Evolutionary conservation across 2,329 filamentous ascomycete species (phyloP).

Genomic region (Lojkania enalia): DNA sequence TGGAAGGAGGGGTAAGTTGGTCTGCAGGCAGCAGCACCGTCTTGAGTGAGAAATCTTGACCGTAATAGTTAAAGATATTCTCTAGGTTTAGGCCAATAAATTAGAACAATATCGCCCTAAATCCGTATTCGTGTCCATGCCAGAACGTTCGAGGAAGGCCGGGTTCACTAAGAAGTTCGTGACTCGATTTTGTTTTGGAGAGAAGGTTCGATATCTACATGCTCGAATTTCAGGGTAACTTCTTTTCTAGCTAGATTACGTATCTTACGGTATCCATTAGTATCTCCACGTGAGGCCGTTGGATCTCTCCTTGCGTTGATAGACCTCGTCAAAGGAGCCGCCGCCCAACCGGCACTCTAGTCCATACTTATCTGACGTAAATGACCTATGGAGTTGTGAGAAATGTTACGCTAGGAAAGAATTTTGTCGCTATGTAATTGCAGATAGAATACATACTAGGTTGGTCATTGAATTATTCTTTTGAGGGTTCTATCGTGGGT

Average conservation of each 20-base stretch:
- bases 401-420: constrained; percentile 1
- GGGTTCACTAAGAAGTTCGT: constrained; percentile 10
- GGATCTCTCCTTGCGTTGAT: constrained; percentile 11
- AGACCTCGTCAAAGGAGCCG: constrained; percentile 16
- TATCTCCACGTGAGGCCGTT: constrained; percentile 2
- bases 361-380: constrained; percentile 16
- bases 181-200: constrained; percentile 14
- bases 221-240: constrained; percentile 21
- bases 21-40: constrained; percentile 19
- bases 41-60: constrained; percentile 18
- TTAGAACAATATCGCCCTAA: constrained; percentile 24
- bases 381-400: constrained; percentile 9
- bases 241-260: constrained; percentile 11
- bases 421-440: not conserved
- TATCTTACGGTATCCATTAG: constrained; percentile 8
- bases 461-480: constrained; percentile 10
- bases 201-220: constrained; percentile 13
- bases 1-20: constrained; percentile 15
- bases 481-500: constrained; percentile 1
- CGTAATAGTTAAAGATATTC: constrained; percentile 16
- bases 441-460: constrained; percentile 8
- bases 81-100: constrained; percentile 25
- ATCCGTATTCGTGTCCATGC: constrained; percentile 22
- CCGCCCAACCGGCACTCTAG: constrained; percentile 15
- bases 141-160: constrained; percentile 18